Evolutionary conservation across 192 early-diverging fungal genomes (phyloP).

Genomic region (Funneliformis mosseae): DNA sequence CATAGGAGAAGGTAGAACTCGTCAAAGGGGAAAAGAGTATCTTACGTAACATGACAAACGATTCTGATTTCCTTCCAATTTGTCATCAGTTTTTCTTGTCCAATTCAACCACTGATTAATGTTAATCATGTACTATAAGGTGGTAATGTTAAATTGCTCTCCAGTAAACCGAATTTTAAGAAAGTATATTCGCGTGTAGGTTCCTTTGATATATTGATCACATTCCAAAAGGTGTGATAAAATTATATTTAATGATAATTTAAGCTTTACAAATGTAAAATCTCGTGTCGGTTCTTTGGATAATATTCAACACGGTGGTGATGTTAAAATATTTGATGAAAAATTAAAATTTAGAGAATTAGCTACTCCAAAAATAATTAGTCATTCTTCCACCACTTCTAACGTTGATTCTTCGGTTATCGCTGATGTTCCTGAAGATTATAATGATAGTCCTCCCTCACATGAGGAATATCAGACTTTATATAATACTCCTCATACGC

Average conservation of each 20-base stretch:
- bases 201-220: constrained; percentile 50
- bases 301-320: constrained; percentile 48
- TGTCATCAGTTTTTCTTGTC: background rate
- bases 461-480: background rate
- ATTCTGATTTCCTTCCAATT: constrained; percentile 33
- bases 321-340: constrained; percentile 42
- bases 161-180: constrained; percentile 39
- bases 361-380: background rate
- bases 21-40: too few species aligned
- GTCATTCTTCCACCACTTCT: background rate
- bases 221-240: constrained; percentile 44
- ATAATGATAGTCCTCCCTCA: background rate
- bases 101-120: constrained; percentile 45
- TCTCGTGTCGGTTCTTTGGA: constrained; percentile 51
- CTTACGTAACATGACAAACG: too few species aligned
- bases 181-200: constrained; percentile 44
- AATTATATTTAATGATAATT: constrained; percentile 44
- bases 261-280: constrained; percentile 37
- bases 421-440: background rate
- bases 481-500: background rate
- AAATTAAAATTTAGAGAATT: background rate
- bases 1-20: too few species aligned
- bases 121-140: constrained; percentile 46
- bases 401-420: background rate
- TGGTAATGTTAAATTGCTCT: constrained; percentile 45